Evolutionary conservation across 352 stramenopile species (phyloP).

Genomic region (Phytophthora ohioensis): DNA sequence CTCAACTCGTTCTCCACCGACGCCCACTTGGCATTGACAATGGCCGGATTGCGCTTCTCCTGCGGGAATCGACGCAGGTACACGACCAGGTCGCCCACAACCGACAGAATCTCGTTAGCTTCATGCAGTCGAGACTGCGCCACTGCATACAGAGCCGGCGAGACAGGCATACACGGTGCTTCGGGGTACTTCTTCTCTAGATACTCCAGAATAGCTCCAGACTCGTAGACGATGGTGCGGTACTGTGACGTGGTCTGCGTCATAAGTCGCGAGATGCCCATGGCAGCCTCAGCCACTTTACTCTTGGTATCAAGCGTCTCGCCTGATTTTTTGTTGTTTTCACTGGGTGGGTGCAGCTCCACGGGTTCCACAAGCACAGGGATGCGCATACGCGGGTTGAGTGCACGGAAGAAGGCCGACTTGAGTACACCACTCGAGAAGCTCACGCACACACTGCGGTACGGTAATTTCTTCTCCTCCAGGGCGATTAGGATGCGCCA

Average conservation of each 20-base stretch:
- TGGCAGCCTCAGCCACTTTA: slow-evolving; percentile 42
- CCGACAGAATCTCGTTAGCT: slow-evolving; percentile 86
- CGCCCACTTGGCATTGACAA: slow-evolving; percentile 78
- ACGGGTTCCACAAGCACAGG: slow-evolving; percentile 80
- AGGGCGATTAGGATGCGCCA: slow-evolving; percentile 87
- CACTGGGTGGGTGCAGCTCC: slow-evolving; percentile 23
- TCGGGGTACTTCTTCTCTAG: slow-evolving; percentile 73
- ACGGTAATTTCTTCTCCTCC: slow-evolving; percentile 80
- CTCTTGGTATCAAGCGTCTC: slow-evolving; percentile 16
- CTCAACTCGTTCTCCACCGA: slow-evolving; percentile 73
- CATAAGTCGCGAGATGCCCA: slow-evolving; percentile 48
- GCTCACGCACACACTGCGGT: slow-evolving; percentile 84
- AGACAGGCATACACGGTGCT: slow-evolving; percentile 57
- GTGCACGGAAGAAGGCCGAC: slow-evolving; percentile 72
- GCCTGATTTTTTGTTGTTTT: not conserved
- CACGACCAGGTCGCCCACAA: slow-evolving; percentile 82
- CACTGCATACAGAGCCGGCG: slow-evolving; percentile 63
- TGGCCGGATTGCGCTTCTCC: slow-evolving; percentile 60
- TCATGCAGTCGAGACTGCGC: slow-evolving; percentile 84
- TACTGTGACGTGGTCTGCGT: slow-evolving; percentile 42
- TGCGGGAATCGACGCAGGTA: slow-evolving; percentile 79
- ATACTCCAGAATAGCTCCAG: slow-evolving; percentile 81
- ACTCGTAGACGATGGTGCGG: slow-evolving; percentile 81
- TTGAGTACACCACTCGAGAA: slow-evolving; percentile 89
- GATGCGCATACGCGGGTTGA: slow-evolving; percentile 87